phyloP scores from a whole-genome alignment of 2,329 filamentous ascomycete genomes.

The Mollisiaceae sp. region DNA sequence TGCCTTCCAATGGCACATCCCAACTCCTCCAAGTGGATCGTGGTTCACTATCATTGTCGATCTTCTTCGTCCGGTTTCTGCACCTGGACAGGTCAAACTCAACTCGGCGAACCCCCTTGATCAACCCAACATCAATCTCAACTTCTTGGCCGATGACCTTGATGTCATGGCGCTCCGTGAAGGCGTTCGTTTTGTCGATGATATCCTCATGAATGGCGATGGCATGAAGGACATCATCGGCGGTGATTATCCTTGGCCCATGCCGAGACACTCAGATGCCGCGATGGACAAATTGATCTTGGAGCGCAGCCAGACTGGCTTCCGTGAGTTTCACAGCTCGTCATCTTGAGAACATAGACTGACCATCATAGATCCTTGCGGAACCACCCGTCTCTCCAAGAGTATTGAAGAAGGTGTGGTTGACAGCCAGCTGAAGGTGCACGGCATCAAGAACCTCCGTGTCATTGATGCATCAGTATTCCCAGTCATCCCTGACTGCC shows the following conservation, averaged over 20 bases:
- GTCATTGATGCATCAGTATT: slow-evolving; percentile 62
- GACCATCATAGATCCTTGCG: slow-evolving; percentile 53
- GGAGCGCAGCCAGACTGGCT: slow-evolving; percentile 63
- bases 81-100: slow-evolving; percentile 48
- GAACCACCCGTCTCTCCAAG: slow-evolving; percentile 58
- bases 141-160: slow-evolving; percentile 48
- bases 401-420: slow-evolving; percentile 58
- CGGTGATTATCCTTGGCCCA: slow-evolving; percentile 63
- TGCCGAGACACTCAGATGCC: slow-evolving; percentile 60
- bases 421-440: slow-evolving; percentile 48
- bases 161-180: slow-evolving; percentile 60
- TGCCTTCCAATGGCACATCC: slow-evolving; percentile 56
- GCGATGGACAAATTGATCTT: slow-evolving; percentile 61
- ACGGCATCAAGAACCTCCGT: slow-evolving; percentile 58
- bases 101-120: slow-evolving; percentile 58
- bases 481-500: slow-evolving; percentile 7
- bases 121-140: slow-evolving; percentile 51
- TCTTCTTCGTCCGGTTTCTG: slow-evolving; percentile 53
- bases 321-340: slow-evolving; percentile 41
- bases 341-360: not conserved
- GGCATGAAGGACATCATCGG: slow-evolving; percentile 60
- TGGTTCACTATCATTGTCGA: slow-evolving; percentile 63
- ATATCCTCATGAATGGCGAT: slow-evolving; percentile 61
- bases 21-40: slow-evolving; percentile 49
- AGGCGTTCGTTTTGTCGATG: slow-evolving; percentile 40